Evolutionary conservation across 768 basidiomycete species (phyloP).

Genomic region (Pleurotus eryngii): DNA sequence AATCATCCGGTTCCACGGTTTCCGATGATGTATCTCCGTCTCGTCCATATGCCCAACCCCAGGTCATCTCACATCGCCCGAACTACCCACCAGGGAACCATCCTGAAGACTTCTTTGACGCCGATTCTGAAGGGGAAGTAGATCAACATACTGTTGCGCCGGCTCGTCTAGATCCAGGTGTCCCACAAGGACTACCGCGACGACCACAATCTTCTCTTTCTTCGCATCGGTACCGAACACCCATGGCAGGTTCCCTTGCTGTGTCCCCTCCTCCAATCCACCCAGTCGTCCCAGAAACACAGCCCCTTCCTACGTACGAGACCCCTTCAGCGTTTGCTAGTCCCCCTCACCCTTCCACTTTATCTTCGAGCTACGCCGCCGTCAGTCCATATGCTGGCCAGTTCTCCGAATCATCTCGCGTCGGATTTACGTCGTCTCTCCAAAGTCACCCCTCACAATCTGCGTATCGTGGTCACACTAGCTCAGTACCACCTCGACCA

Average conservation of each 20-base stretch:
- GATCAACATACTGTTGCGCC: constrained; percentile 35
- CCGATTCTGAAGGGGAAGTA: constrained; percentile 49
- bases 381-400: constrained; percentile 33
- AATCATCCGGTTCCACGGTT: constrained; percentile 62
- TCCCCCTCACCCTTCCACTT: constrained; percentile 34
- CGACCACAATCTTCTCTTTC: constrained; percentile 77
- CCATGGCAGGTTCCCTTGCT: constrained; percentile 58
- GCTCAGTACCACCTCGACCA: constrained; percentile 29
- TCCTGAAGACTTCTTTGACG: constrained; percentile 32
- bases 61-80: constrained; percentile 17
- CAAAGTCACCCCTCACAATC: constrained; percentile 32
- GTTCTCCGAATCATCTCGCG: constrained; percentile 37
- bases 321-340: constrained; percentile 72
- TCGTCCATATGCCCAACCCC: constrained; percentile 19
- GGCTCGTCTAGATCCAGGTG: constrained; percentile 17
- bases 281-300: constrained; percentile 50
- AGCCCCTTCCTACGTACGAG: constrained; percentile 69
- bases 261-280: constrained; percentile 52
- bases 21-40: constrained; percentile 39
- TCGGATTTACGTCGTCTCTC: constrained; percentile 34
- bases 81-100: constrained; percentile 26
- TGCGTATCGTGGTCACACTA: constrained; percentile 31
- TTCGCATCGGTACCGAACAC: constrained; percentile 76
- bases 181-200: constrained; percentile 34
- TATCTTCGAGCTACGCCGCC: constrained; percentile 33